Evolutionary conservation across 1,139 yeast genomes (phyloP), one percentile per base, ranked within the genome.

Genomic region (Saccharomyces pastorianus): DNA sequence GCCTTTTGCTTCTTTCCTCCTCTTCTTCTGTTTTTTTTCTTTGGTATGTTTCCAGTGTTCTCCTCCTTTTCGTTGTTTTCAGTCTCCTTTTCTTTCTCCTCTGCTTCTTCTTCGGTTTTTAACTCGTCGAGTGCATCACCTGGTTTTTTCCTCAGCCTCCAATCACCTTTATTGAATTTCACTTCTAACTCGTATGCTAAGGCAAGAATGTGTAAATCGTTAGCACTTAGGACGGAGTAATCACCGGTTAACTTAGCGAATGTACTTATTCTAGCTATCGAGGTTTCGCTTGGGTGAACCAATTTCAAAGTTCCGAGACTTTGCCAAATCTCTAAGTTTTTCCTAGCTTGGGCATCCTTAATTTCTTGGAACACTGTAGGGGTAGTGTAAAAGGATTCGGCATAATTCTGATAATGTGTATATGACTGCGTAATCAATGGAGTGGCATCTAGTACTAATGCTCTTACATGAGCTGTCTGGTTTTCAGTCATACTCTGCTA

Each of bases 221-320:
- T 91, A 13, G 84, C 80, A 59, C 96, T 88, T 57, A 95, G 77
- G 3, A 93, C 98, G 2, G 88, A 76, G 61, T 77, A 86, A 73
- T 95, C 99, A 66, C 99, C 99, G 0, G 99, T 91, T 54, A 85
- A 74, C 64, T 81, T 85, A 23, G 99, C 85, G 74, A 93, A 91
- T 8, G 78, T 81, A 11, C 79, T 75, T 11, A 90, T 95, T 56
- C 79, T 80, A 58, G 80, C 80, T 50, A 90, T 79, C 27, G 79
- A 80, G 47, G 72, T 82, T 5, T 80, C 76, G 56, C 77, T 81
- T 2, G 99, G 99, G 62, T 91, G 97, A 69, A 90, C 80, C 38
- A 85, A 72, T 57, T 75, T 73, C 53, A 85, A 71, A 25, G 70
- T 71, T 11, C 72, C 72, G 13, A 78, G 64, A 53, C 84, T 87